Conservation (phyloP, 1,284 basidiomycete genomes). For the Ganoderma boninense region DNA sequence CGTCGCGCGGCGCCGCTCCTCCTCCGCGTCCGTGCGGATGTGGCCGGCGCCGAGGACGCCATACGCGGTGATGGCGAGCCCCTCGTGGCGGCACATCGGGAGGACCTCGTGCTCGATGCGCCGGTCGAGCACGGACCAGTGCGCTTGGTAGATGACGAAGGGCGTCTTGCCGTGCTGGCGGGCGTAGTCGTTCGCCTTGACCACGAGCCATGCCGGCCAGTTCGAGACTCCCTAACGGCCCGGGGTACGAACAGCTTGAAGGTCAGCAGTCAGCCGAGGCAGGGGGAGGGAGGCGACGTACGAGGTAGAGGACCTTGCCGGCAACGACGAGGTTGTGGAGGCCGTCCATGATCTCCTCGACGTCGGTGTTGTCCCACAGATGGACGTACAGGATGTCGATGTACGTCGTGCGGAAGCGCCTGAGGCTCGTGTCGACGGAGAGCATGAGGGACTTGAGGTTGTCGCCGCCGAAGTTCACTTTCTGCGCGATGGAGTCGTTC, state of each 20-base stretch:
- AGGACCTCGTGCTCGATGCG: slow-evolving; percentile 61
- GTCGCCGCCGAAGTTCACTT: slow-evolving; percentile 56
- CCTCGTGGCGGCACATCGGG: slow-evolving; percentile 55
- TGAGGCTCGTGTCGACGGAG: slow-evolving; percentile 54
- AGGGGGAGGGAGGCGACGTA: slow-evolving; percentile 23
- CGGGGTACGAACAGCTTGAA: too few relatives aligned
- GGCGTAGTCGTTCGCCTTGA: slow-evolving; percentile 60
- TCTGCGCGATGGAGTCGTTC: slow-evolving; percentile 40
- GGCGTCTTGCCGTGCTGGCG: slow-evolving; percentile 52
- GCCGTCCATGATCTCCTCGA: slow-evolving; percentile 62
- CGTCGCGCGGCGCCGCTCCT: slow-evolving; percentile 33
- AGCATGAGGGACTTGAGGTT: slow-evolving; percentile 51
- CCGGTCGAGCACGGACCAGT: slow-evolving; percentile 53
- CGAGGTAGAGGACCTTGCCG: slow-evolving; percentile 50
- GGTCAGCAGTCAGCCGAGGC: too few relatives aligned
- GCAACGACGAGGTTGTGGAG: slow-evolving; percentile 45
- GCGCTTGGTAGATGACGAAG: slow-evolving; percentile 59
- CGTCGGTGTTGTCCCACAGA: slow-evolving; percentile 57
- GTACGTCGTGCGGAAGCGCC: slow-evolving; percentile 62
- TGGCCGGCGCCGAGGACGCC: slow-evolving; percentile 31
- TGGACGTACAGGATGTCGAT: slow-evolving; percentile 53
- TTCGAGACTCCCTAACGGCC: slow-evolving; percentile 43
- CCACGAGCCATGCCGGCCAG: slow-evolving; percentile 62
- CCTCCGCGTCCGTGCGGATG: slow-evolving; percentile 41
- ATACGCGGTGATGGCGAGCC: slow-evolving; percentile 39